A percentile compares a stretch with the other conserved stretches of the same genome.
Evolutionary conservation across 1,139 yeast species (phyloP).

Genomic region (Suhomyces panamericanus): DNA sequence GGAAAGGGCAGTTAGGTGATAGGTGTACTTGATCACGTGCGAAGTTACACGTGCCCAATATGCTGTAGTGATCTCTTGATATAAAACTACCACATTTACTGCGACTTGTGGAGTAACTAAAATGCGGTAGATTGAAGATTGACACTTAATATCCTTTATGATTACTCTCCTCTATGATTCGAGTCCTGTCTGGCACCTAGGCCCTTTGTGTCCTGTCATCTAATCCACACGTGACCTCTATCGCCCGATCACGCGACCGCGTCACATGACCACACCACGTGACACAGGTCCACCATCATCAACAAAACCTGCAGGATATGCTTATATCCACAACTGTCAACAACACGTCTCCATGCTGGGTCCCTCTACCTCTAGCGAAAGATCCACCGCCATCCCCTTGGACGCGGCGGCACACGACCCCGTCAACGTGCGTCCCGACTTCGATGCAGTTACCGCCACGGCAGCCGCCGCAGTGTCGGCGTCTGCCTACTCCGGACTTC

Average conservation of each 20-base stretch:
- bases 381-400: slow-evolving; percentile 25
- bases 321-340: slow-evolving; percentile 14
- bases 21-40: too few species aligned
- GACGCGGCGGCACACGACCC: slow-evolving; percentile 13
- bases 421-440: slow-evolving; percentile 14
- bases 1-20: too few species aligned
- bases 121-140: too few species aligned
- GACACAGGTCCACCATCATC: slow-evolving; percentile 7
- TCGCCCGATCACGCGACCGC: background rate
- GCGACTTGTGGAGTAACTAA: too few species aligned
- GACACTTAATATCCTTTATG: too few species aligned
- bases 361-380: slow-evolving; percentile 36
- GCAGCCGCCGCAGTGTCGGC: slow-evolving; percentile 27
- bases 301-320: slow-evolving; percentile 16
- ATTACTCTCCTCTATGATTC: too few species aligned
- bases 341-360: slow-evolving; percentile 26
- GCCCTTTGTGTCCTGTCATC: too few species aligned
- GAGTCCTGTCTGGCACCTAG: too few species aligned
- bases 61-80: too few species aligned
- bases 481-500: slow-evolving; percentile 17
- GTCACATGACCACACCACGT: background rate
- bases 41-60: too few species aligned
- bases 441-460: slow-evolving; percentile 18
- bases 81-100: too few species aligned
- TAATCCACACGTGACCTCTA: too few species aligned